Conservation (phyloP, 2,329 filamentous ascomycete genomes). For the Domatiomyces globalis region DNA sequence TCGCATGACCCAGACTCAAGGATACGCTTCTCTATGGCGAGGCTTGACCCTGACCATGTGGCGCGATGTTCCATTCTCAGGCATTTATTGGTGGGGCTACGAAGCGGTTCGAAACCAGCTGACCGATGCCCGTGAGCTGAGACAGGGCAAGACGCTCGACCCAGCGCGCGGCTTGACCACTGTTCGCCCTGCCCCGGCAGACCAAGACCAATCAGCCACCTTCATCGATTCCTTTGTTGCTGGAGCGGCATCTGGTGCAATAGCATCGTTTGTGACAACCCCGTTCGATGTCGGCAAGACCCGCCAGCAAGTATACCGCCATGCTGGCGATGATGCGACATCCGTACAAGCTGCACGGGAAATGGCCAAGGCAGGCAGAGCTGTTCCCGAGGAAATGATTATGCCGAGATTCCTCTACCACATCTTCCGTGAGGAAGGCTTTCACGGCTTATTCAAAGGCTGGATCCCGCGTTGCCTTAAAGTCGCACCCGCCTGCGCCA, state of each 20-base stretch:
- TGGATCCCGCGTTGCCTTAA: conserved; percentile 88
- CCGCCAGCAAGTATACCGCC: conserved; percentile 67
- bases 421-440: conserved; percentile 76
- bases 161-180: conserved; percentile 28
- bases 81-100: conserved; percentile 96
- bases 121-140: conserved; percentile 50
- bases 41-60: conserved; percentile 83
- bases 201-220: conserved; percentile 59
- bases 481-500: conserved; percentile 89
- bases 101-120: conserved; percentile 63
- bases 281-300: conserved; percentile 98
- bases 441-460: conserved; percentile 69
- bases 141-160: conserved; percentile 29
- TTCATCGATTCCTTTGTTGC: conserved; percentile 82
- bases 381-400: conserved; percentile 54
- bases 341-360: conserved; percentile 12
- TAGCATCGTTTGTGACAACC: conserved; percentile 78
- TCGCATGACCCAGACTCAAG: conserved; percentile 63
- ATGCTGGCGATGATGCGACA: conserved; percentile 33
- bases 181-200: conserved; percentile 37
- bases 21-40: conserved; percentile 75
- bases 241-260: conserved; percentile 66
- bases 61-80: conserved; percentile 94
- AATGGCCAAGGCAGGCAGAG: conserved; percentile 13
- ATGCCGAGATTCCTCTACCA: conserved; percentile 80